Percentiles rank a stretch among this genome's conserved stretches.
phyloP scores from a whole-genome alignment of 176 grass and related monocot species.

The Neostapfia colusana region DNA sequence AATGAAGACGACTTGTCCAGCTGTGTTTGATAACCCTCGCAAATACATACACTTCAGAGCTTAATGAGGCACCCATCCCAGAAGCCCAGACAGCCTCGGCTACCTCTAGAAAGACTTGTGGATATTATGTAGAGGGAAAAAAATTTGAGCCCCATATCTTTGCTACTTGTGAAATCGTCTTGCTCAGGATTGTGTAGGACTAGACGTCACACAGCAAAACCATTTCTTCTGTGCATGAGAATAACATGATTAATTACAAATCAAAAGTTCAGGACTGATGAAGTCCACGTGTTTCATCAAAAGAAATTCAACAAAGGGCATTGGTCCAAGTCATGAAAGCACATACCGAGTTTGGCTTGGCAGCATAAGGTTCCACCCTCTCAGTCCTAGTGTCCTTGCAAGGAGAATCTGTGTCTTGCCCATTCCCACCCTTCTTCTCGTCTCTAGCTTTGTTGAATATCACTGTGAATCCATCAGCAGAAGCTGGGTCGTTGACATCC shows the following conservation, averaged over 20 bases:
- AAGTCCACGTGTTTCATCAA: neutral
- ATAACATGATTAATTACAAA: neutral
- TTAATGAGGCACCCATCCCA: slow-evolving; percentile 43
- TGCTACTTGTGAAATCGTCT: slow-evolving; percentile 5
- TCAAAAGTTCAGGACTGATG: neutral
- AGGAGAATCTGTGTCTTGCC: slow-evolving; percentile 64
- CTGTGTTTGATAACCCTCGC: slow-evolving; percentile 40
- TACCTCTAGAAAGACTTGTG: slow-evolving; percentile 60
- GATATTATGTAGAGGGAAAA: slow-evolving; percentile 63
- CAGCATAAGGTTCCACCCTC: slow-evolving; percentile 39
- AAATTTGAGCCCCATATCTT: slow-evolving; percentile 39
- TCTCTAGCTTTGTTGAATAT: slow-evolving; percentile 98
- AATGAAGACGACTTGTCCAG: slow-evolving; percentile 17
- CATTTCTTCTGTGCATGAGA: slow-evolving; percentile 70
- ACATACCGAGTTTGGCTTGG: slow-evolving; percentile 61
- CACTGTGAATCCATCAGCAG: slow-evolving; percentile 79
- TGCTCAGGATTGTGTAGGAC: slow-evolving; percentile 68
- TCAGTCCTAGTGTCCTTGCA: slow-evolving; percentile 56
- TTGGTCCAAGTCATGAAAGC: neutral
- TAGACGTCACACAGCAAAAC: slow-evolving; percentile 82
- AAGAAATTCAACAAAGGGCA: neutral
- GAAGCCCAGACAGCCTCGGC: slow-evolving; percentile 15
- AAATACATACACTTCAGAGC: slow-evolving; percentile 53
- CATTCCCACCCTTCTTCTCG: slow-evolving; percentile 73
- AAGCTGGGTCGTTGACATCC: slow-evolving; percentile 87